Conservation (phyloP, 192 early-diverging fungal genomes). For the Rhizophlyctis rosea region DNA sequence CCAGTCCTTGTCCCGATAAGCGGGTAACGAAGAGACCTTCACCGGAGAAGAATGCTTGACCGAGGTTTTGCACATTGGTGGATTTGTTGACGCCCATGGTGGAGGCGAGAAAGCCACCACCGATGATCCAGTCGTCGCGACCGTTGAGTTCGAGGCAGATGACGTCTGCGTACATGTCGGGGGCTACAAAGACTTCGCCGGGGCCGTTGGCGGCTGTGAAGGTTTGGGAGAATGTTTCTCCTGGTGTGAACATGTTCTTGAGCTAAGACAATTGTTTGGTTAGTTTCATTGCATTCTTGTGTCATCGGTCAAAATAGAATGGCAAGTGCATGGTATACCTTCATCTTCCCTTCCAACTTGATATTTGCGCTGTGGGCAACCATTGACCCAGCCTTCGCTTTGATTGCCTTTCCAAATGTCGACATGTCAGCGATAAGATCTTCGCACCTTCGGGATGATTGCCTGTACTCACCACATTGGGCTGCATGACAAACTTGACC, state of each 20-base stretch:
- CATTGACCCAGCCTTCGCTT: conserved; percentile 10
- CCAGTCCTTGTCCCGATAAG: conserved; percentile 8
- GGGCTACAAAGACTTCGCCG: neutral
- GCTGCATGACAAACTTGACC: conserved; percentile 6
- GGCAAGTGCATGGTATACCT: conserved; percentile 5
- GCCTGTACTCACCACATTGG: neutral
- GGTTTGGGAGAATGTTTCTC: neutral
- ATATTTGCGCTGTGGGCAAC: conserved; percentile 13
- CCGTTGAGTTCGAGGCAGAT: conserved; percentile 13
- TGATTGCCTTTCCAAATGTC: conserved; percentile 5
- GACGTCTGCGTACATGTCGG: conserved; percentile 8
- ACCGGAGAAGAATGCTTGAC: conserved; percentile 13
- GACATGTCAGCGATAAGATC: neutral
- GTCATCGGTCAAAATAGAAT: neutral
- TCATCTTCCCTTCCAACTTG: conserved; percentile 18
- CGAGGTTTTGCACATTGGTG: conserved; percentile 8
- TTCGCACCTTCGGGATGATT: neutral
- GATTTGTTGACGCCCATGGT: conserved; percentile 13
- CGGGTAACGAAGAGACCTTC: conserved; percentile 18
- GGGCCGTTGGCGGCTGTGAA: neutral
- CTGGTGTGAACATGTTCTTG: neutral
- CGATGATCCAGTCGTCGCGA: conserved; percentile 8
- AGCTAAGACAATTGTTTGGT: neutral
- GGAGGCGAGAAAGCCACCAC: conserved; percentile 1
- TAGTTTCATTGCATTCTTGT: neutral